Evolutionary conservation across 1,139 yeast genomes (phyloP).

Genomic region (Kodamaea sp.): DNA sequence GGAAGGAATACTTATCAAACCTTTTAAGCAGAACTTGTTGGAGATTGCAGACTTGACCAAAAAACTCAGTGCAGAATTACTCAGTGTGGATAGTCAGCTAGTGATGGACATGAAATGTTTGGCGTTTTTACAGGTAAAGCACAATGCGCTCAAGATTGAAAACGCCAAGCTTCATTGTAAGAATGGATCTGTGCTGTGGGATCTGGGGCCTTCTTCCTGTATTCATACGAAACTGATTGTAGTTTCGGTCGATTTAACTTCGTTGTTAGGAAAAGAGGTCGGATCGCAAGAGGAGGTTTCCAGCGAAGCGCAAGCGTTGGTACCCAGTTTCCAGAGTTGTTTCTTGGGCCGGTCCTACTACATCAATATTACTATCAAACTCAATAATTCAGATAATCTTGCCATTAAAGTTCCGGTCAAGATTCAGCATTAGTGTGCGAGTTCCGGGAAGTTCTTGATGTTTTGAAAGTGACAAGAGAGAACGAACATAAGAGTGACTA

Average conservation of each 20-base stretch:
- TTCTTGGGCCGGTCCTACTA: constrained; percentile 28
- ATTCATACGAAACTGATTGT: constrained; percentile 6
- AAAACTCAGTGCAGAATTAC: constrained; percentile 15
- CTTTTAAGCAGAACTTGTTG: constrained; percentile 18
- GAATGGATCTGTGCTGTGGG: constrained; percentile 14
- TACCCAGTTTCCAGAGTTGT: constrained; percentile 31
- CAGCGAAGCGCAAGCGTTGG: constrained; percentile 19
- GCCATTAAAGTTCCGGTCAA: constrained; percentile 22
- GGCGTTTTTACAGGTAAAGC: constrained; percentile 20
- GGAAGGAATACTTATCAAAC: constrained; percentile 19
- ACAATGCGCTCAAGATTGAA: constrained; percentile 17
- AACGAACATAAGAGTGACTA: too few species aligned
- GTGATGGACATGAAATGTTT: constrained; percentile 23
- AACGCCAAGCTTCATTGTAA: constrained; percentile 7
- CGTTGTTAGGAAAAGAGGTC: constrained; percentile 10
- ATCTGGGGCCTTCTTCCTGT: not conserved
- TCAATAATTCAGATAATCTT: constrained; percentile 20
- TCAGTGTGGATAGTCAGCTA: constrained; percentile 16
- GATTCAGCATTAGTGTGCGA: constrained; percentile 17
- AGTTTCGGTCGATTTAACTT: constrained; percentile 13
- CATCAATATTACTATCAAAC: constrained; percentile 17
- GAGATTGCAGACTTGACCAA: constrained; percentile 15
- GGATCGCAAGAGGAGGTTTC: constrained; percentile 10
- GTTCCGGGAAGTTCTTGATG: too few species aligned
- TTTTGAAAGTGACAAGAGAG: too few species aligned